Evolutionary conservation across 331 rosid genomes (phyloP), one percentile per base, ranked within the genome.

Genomic region (Rosa hybrid): DNA sequence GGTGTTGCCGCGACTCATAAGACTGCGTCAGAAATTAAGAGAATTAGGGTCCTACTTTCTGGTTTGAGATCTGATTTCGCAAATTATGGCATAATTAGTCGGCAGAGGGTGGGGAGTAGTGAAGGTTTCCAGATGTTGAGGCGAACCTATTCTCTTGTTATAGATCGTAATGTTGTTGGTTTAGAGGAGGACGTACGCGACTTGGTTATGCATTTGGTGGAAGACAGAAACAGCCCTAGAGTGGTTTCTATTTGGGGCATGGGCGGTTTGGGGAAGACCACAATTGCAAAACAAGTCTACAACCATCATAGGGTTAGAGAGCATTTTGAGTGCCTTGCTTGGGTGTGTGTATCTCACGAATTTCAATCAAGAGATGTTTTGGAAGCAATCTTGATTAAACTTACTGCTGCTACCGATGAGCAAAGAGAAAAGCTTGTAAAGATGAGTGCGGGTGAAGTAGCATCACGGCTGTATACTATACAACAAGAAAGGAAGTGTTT

Each of bases 341-440:
- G 78, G 85, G 81, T 77, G 17, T 77, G 68, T 77, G 45, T 82
- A 4, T 77, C 85, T 60, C 81, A 60, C 18, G 68, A 70, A 18
- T 77, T 27, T 14, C 74, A 69, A 16, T 38, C 0, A 0, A 65
- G 17, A 39, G 81, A 60, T 4, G 54, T 82, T 50, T 25, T 60
- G 41, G 3, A 51, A 49, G 49, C 60, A 16, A 27, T 82, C 27
- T 30, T 51, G 7, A 62, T 5, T 1, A 7, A 41, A 38, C 70
- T 64, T 18, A 62, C 21, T 0, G 0, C 3, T 53, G 8, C 34
- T 20, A 23, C 11, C 6, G 8, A 30, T 7, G 63, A 72, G 3
- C 17, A 49, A 48, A 46, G n/a, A 18, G 0, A 0, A 12, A 48
- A 34, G 8, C 17, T 77, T 34, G 49, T 59, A 18, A 17, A 7